Evolutionary conservation across 306 rosid species (phyloP).

Genomic region (Citrullus colocynthis): DNA sequence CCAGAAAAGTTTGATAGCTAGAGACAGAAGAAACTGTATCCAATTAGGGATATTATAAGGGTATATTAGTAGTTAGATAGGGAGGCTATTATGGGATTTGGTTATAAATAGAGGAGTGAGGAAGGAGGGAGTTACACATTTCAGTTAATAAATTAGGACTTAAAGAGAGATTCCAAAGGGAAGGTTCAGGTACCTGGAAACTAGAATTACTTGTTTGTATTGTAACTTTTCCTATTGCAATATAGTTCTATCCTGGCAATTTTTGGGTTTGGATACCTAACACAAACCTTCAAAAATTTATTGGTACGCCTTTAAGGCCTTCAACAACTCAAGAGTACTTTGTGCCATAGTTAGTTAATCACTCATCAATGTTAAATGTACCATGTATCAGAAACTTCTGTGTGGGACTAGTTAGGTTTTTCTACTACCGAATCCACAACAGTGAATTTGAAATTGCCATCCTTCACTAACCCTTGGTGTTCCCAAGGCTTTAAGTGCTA

Average conservation of each 20-base stretch:
- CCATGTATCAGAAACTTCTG: slow-evolving; percentile 69
- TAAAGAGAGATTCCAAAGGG: too few species aligned
- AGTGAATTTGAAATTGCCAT: slow-evolving; percentile 56
- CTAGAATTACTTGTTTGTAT: too few species aligned
- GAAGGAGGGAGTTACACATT: too few species aligned
- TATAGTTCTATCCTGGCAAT: too few species aligned
- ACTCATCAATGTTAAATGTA: slow-evolving; percentile 72
- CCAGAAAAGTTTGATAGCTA: slow-evolving; percentile 50
- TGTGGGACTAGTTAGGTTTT: slow-evolving; percentile 53
- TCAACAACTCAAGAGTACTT: slow-evolving; percentile 75
- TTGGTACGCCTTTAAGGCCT: slow-evolving; percentile 69
- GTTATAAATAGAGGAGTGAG: too few species aligned
- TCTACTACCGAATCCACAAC: slow-evolving; percentile 59
- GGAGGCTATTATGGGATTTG: too few species aligned
- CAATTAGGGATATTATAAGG: too few species aligned
- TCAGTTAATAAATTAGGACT: too few species aligned
- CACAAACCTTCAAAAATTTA: slow-evolving; percentile 9
- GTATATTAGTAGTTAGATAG: too few species aligned
- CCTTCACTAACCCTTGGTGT: slow-evolving; percentile 50
- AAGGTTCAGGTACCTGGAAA: too few species aligned
- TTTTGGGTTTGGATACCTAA: too few species aligned
- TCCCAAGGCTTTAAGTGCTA: slow-evolving; percentile 27
- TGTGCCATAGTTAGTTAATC: slow-evolving; percentile 61
- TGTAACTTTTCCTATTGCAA: too few species aligned
- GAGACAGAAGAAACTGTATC: slow-evolving; percentile 17